phyloP scores from a whole-genome alignment of 192 early-diverging fungal species.

The Coemansia sp. region DNA sequence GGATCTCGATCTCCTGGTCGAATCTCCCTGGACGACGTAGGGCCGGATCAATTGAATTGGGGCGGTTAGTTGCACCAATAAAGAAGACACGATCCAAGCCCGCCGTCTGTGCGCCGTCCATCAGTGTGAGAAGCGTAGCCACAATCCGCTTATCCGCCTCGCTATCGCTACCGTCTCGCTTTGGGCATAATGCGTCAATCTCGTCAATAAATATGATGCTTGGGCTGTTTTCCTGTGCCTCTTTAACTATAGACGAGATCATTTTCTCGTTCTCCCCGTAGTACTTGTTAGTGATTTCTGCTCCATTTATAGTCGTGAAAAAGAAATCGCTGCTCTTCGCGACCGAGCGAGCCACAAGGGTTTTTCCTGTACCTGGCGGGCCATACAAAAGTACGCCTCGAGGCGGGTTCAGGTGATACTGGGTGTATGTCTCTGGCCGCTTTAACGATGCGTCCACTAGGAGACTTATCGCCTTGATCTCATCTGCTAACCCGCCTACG shows the following conservation, averaged over 20 bases:
- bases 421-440: slow-evolving; percentile 69
- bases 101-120: slow-evolving; percentile 70
- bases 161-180: slow-evolving; percentile 72
- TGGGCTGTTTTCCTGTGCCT: slow-evolving; percentile 69
- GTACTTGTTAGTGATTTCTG: slow-evolving; percentile 86
- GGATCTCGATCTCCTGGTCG: slow-evolving; percentile 95
- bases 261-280: slow-evolving; percentile 91
- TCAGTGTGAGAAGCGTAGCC: slow-evolving; percentile 87
- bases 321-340: slow-evolving; percentile 71
- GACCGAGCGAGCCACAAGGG: slow-evolving; percentile 86
- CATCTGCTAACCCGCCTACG: slow-evolving; percentile 79
- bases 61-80: slow-evolving; percentile 92
- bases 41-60: slow-evolving; percentile 84
- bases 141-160: slow-evolving; percentile 92
- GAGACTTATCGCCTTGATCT: slow-evolving; percentile 74
- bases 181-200: slow-evolving; percentile 89
- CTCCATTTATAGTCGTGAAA: slow-evolving; percentile 85
- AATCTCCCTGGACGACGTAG: slow-evolving; percentile 91
- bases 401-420: slow-evolving; percentile 84
- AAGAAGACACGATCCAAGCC: slow-evolving; percentile 59
- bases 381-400: slow-evolving; percentile 88
- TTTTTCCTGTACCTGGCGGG: slow-evolving; percentile 96
- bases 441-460: slow-evolving; percentile 80
- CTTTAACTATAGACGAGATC: slow-evolving; percentile 74
- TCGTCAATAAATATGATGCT: slow-evolving; percentile 94